Evolutionary conservation across 2,329 filamentous ascomycete genomes (phyloP), one percentile per base, ranked within the genome.

Genomic region (Incumbomyces lentus): DNA sequence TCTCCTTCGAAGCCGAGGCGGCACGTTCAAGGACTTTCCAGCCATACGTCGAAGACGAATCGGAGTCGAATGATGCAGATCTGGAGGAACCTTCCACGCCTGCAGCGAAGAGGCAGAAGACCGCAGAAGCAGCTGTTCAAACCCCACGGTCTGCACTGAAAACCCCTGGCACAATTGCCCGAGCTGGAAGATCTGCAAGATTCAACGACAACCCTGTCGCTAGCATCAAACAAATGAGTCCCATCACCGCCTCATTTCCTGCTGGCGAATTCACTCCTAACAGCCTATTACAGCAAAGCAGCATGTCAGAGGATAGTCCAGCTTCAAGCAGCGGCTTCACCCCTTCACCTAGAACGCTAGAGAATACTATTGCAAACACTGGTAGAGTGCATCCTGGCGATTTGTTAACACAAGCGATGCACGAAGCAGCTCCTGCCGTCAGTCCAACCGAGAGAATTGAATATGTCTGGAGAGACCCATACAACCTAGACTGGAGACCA

Each of bases 101-200:
- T 26, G 30, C 17, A 5, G 14, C 44, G 6, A 46, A 46, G 29
- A 46, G 29, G 22, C 44, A 46, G 26, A 46, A 46, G 30, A 46
- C 44, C 3, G 13, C 13, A 8, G n/a, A 6, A 5, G 2, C 19
- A 10, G 12, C 30, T 11, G 17, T 26, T 18, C 36, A 40, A 40
- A 46, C 44, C 7, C 44, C 44, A 16, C 44, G 44, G 19, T 46
- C 44, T 33, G 44, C 44, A 6, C 7, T 46, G 36, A 46, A 46
- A 17, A n/a, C 36, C 8, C 44, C 44, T 22, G 44, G 44, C 17
- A 40, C 44, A 3, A 19, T 46, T n/a, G 44, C 31, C 33, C 36
- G 44, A n/a, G 13, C 36, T 34, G 44, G 44, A 5, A 39, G 37
- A 40, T 40, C 35, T 12, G 44, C 33, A 13, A 18, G 17, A 19